Conservation (phyloP, 2,329 filamentous ascomycete species). For the Orbilia ellipsospora region DNA sequence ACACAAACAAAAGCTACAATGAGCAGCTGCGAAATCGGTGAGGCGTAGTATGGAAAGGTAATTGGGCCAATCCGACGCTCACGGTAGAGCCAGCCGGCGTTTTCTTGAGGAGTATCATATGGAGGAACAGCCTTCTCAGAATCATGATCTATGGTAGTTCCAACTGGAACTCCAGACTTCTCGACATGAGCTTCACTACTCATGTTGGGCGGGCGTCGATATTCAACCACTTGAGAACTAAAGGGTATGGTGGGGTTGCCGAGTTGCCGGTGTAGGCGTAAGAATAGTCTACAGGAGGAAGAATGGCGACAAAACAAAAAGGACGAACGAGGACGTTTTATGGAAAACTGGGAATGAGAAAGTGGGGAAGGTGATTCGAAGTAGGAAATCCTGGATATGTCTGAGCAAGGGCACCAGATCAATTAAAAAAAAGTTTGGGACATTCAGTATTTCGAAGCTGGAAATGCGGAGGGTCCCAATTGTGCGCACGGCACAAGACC, state of each 20-base stretch:
- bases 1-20: conserved; percentile 75
- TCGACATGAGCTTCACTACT: conserved; percentile 35
- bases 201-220: conserved; percentile 16
- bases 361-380: conserved; percentile 44
- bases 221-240: conserved; percentile 15
- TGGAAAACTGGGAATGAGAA: conserved; percentile 39
- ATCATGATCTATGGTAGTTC: conserved; percentile 28
- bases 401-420: conserved; percentile 38
- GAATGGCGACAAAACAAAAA: conserved; percentile 9
- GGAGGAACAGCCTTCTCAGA: conserved; percentile 29
- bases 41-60: conserved; percentile 75
- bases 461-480: conserved; percentile 6
- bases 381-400: conserved; percentile 28
- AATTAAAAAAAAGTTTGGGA: conserved; percentile 4
- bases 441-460: conserved; percentile 8
- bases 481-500: conserved; percentile 36
- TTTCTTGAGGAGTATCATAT: conserved; percentile 60
- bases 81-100: conserved; percentile 75
- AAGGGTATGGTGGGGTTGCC: conserved; percentile 9
- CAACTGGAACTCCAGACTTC: conserved; percentile 37
- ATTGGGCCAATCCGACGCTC: conserved; percentile 68
- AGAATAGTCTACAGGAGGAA: conserved; percentile 28
- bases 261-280: conserved; percentile 12
- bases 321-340: conserved; percentile 48
- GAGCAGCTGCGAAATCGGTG: conserved; percentile 76